Percentiles rank a stretch among this genome's conserved stretches.
Evolutionary conservation across 805 yeast species (phyloP).

Genomic region (Cyberlindnera meyerae): DNA sequence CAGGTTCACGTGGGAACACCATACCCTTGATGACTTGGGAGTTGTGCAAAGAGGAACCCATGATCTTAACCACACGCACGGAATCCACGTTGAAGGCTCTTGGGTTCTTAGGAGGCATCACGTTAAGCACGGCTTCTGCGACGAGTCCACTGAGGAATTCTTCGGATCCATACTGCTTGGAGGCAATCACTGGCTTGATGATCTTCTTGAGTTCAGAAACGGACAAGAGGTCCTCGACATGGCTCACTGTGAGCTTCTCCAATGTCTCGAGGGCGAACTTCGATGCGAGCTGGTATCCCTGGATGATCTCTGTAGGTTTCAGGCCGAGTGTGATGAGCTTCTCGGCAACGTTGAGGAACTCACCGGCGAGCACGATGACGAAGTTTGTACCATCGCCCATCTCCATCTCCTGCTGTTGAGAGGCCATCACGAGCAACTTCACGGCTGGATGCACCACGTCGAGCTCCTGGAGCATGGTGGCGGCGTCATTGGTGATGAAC

Average conservation of each 20-base stretch:
- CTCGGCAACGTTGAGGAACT: conserved; percentile 80
- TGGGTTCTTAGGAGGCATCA: conserved; percentile 65
- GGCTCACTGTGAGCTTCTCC: conserved; percentile 58
- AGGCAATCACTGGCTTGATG: conserved; percentile 81
- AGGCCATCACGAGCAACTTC: conserved; percentile 90
- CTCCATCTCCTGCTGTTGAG: conserved; percentile 94
- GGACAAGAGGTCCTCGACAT: conserved; percentile 52
- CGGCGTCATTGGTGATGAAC: conserved; percentile 95
- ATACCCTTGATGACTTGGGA: conserved; percentile 89
- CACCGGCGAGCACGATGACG: conserved; percentile 91
- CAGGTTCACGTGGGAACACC: conserved; percentile 98
- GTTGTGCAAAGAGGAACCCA: conserved; percentile 78
- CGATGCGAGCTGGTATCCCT: conserved; percentile 88
- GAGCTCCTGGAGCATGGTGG: conserved; percentile 88
- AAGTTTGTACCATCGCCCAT: conserved; percentile 96
- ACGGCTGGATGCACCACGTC: conserved; percentile 98
- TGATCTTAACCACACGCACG: conserved; percentile 90
- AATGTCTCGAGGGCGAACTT: conserved; percentile 65
- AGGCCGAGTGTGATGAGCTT: conserved; percentile 79
- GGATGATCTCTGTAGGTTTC: conserved; percentile 86
- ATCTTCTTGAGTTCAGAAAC: conserved; percentile 60
- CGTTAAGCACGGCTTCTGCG: conserved; percentile 76
- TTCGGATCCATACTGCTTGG: conserved; percentile 91
- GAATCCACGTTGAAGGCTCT: conserved; percentile 81
- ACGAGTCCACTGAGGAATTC: conserved; percentile 72